These are phyloP conservation scores for Russula vinacea DNA, from an alignment of 768 basidiomycete genomes.

Conservation along the genomic window DNA sequence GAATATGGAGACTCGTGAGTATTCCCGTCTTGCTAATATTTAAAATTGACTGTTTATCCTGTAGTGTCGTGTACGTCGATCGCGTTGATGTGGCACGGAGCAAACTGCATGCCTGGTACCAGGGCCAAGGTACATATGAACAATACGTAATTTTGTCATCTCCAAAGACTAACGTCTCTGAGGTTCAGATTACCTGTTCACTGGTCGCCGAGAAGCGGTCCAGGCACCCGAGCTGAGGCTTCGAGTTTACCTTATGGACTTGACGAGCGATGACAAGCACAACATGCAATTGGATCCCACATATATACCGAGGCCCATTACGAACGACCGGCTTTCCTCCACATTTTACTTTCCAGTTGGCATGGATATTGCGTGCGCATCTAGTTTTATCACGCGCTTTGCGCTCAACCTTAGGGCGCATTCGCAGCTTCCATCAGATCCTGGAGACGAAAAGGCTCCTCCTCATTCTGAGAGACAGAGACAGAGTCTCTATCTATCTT, in stretches of 20 bases:
- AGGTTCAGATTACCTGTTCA: conserved; percentile 17
- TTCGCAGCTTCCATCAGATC: conserved; percentile 20
- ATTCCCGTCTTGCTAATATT: neutral
- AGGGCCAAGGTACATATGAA: conserved; percentile 13
- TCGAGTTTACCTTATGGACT: conserved; percentile 5
- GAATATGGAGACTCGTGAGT: conserved; percentile 17
- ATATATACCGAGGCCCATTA: conserved; percentile 17
- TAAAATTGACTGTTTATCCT: neutral
- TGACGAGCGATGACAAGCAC: conserved; percentile 19
- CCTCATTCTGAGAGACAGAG: conserved; percentile 13
- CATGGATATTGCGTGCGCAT: conserved; percentile 12
- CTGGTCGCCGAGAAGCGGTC: conserved; percentile 3
- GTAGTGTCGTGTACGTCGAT: conserved; percentile 1
- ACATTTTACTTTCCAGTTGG: conserved; percentile 12
- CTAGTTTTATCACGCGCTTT: neutral
- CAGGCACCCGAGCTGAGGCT: conserved; percentile 12
- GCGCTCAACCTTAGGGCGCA: neutral
- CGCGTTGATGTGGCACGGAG: neutral
- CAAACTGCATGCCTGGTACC: neutral
- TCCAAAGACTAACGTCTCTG: neutral
- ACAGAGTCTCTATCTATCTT: conserved; percentile 23
- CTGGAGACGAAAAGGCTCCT: conserved; percentile 23
- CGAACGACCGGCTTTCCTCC: conserved; percentile 12
- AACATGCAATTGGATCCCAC: conserved; percentile 19
- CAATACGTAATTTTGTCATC: neutral